These are phyloP conservation scores for Trametes gibbosa DNA, from an alignment of 768 basidiomycete genomes.

Conservation along the genomic window DNA sequence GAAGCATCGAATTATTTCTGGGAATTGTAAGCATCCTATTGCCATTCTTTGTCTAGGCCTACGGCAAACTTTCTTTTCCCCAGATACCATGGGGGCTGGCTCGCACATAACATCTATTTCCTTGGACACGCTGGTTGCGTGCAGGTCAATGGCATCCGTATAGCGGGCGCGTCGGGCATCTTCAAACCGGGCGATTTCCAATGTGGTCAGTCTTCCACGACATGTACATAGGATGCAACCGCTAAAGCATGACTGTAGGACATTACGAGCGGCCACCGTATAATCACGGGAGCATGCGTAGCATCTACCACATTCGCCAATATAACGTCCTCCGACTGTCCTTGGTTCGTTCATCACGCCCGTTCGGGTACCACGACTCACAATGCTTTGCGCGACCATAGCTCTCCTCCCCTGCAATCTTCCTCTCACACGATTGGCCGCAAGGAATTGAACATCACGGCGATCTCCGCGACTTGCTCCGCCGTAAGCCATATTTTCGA, in stretches of 20 bases:
- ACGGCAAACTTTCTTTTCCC: background rate
- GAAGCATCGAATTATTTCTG: slow-evolving; percentile 96
- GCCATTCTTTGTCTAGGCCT: slow-evolving; percentile 2
- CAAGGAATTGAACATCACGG: slow-evolving; percentile 80
- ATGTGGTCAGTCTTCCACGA: slow-evolving; percentile 42
- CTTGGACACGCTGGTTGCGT: slow-evolving; percentile 90
- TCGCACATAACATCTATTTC: slow-evolving; percentile 96
- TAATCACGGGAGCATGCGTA: slow-evolving; percentile 64
- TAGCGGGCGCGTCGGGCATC: slow-evolving; percentile 91
- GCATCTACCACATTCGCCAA: slow-evolving; percentile 88
- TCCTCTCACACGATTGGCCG: slow-evolving; percentile 98
- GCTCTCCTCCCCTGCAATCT: slow-evolving; percentile 67
- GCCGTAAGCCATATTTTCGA: slow-evolving; percentile 75
- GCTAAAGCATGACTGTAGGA: slow-evolving; percentile 40
- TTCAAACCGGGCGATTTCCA: slow-evolving; percentile 77
- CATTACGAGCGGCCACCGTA: slow-evolving; percentile 85
- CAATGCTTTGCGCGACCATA: slow-evolving; percentile 15
- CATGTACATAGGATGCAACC: too few relatives aligned
- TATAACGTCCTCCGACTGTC: slow-evolving; percentile 79
- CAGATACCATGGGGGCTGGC: slow-evolving; percentile 95
- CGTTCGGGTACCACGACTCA: background rate
- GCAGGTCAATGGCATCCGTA: slow-evolving; percentile 80
- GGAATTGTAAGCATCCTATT: slow-evolving; percentile 68
- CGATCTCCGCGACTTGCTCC: slow-evolving; percentile 59
- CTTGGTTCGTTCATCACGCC: slow-evolving; percentile 43